Percentiles rank a stretch among this genome's conserved stretches.
Evolutionary conservation across 768 basidiomycete species (phyloP).

Genomic region (Chiua virens): DNA sequence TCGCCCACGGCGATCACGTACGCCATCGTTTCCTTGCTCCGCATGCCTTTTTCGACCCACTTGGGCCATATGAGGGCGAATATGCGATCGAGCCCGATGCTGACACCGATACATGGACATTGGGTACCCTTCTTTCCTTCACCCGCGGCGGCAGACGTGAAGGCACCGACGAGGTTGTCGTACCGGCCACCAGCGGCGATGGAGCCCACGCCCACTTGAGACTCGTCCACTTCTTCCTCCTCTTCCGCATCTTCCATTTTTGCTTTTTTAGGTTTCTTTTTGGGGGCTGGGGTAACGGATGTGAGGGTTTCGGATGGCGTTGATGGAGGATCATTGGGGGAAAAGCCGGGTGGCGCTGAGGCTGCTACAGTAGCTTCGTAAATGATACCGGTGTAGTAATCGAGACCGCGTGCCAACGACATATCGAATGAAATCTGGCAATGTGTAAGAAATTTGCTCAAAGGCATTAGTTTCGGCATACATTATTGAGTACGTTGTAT

Average conservation of each 20-base stretch:
- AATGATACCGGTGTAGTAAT: constrained; percentile 98
- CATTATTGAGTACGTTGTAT: constrained; percentile 78
- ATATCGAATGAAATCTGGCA: constrained; percentile 90
- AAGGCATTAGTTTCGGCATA: constrained; percentile 28
- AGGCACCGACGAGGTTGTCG: constrained; percentile 92
- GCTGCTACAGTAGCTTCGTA: constrained; percentile 95
- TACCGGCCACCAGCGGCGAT: constrained; percentile 99
- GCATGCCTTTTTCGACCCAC: constrained; percentile 75
- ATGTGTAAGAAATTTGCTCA: neutral
- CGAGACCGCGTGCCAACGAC: constrained; percentile 94
- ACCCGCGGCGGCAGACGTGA: constrained; percentile 77
- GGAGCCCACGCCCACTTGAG: constrained; percentile 93
- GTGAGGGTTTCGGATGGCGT: constrained; percentile 25
- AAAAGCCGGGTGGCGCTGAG: constrained; percentile 87
- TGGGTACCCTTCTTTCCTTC: constrained; percentile 64
- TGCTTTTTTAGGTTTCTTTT: constrained; percentile 44
- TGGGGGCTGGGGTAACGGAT: constrained; percentile 21
- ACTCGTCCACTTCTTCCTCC: constrained; percentile 89
- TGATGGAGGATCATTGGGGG: constrained; percentile 48
- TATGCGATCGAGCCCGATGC: constrained; percentile 90
- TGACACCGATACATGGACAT: constrained; percentile 90
- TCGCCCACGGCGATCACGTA: constrained; percentile 93
- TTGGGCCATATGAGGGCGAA: constrained; percentile 90
- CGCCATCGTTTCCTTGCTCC: constrained; percentile 90
- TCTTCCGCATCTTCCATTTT: constrained; percentile 47